These are phyloP conservation scores for Yarrowia sp. DNA, from an alignment of 805 yeast species.

Conservation along the genomic window DNA sequence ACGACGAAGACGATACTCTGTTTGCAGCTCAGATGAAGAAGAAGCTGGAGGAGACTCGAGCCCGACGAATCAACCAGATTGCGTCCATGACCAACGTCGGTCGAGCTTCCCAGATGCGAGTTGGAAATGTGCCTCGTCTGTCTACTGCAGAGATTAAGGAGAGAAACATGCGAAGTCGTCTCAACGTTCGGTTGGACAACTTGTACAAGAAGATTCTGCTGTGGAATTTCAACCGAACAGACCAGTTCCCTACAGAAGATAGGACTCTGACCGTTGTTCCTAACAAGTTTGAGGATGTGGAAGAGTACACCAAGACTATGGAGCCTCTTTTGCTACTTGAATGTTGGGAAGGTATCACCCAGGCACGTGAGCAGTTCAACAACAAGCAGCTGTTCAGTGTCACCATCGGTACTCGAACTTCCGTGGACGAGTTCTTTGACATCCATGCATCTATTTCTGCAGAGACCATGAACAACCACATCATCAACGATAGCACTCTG, in stretches of 20 bases:
- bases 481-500: slow-evolving; percentile 77
- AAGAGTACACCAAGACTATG: slow-evolving; percentile 72
- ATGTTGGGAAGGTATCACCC: slow-evolving; percentile 89
- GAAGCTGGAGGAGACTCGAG: slow-evolving; percentile 42
- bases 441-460: slow-evolving; percentile 76
- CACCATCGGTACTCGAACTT: slow-evolving; percentile 77
- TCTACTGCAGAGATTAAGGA: slow-evolving; percentile 64
- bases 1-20: slow-evolving; percentile 50
- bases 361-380: slow-evolving; percentile 68
- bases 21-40: slow-evolving; percentile 49
- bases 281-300: slow-evolving; percentile 61
- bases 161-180: slow-evolving; percentile 76
- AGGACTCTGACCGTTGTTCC: slow-evolving; percentile 58
- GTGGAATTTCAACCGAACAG: slow-evolving; percentile 73
- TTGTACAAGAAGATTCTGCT: slow-evolving; percentile 69
- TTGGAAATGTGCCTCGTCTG: slow-evolving; percentile 47
- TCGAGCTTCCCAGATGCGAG: slow-evolving; percentile 39
- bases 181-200: slow-evolving; percentile 79
- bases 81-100: slow-evolving; percentile 35
- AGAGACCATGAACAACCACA: slow-evolving; percentile 57
- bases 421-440: slow-evolving; percentile 87
- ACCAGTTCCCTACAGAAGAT: slow-evolving; percentile 60
- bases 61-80: slow-evolving; percentile 39
- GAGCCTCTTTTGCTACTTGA: slow-evolving; percentile 86
- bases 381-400: slow-evolving; percentile 65